Evolutionary conservation across 371 early-diverging fungal genomes (phyloP).

Genomic region (Mortierella sp.): DNA sequence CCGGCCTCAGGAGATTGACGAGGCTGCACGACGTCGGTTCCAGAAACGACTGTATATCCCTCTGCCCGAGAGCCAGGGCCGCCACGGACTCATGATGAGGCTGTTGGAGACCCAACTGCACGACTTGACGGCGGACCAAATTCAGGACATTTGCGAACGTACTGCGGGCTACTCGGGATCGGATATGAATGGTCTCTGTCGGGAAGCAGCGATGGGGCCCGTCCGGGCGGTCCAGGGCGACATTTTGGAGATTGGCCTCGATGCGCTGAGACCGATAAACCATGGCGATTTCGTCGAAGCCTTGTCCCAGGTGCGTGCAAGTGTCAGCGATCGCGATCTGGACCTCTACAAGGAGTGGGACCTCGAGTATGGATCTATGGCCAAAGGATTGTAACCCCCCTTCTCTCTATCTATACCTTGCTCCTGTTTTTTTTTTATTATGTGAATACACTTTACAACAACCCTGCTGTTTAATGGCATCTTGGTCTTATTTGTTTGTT

Average conservation of each 20-base stretch:
- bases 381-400: constrained; percentile 1
- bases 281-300: constrained; percentile 84
- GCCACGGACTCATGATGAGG: constrained; percentile 75
- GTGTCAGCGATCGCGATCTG: constrained; percentile 86
- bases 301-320: constrained; percentile 84
- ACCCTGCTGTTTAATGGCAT: too few species aligned
- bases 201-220: constrained; percentile 82
- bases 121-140: constrained; percentile 69
- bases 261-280: constrained; percentile 77
- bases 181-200: constrained; percentile 93
- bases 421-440: neutral
- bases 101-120: constrained; percentile 71
- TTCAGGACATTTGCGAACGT: constrained; percentile 65
- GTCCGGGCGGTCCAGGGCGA: constrained; percentile 77
- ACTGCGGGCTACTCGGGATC: constrained; percentile 90
- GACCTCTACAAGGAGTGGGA: constrained; percentile 79
- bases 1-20: constrained; percentile 92
- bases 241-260: constrained; percentile 60
- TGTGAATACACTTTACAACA: neutral
- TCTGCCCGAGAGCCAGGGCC: constrained; percentile 83
- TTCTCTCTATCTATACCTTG: too few species aligned
- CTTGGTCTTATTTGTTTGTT: too few species aligned
- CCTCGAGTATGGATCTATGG: constrained; percentile 63
- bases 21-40: constrained; percentile 82
- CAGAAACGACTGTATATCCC: constrained; percentile 85